These are phyloP conservation scores for Lojkania enalia DNA, from an alignment of 2,329 filamentous ascomycete genomes.

Conservation along the genomic window DNA sequence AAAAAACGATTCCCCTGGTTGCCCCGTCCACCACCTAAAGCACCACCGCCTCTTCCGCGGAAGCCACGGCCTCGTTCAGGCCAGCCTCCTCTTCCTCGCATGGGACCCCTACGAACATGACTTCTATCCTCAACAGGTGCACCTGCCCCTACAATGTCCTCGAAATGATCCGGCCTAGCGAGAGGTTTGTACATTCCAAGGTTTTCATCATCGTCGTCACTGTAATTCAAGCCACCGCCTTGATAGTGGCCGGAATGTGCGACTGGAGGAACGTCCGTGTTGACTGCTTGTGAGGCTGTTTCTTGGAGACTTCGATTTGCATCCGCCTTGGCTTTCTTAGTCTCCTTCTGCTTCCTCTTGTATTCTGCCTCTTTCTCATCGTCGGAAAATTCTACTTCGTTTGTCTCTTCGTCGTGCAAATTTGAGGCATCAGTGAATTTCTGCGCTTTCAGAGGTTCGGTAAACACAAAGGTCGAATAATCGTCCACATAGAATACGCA, in stretches of 20 bases:
- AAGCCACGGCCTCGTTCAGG: constrained; percentile 43
- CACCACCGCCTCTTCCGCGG: constrained; percentile 33
- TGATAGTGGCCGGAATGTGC: constrained; percentile 33
- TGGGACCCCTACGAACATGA: constrained; percentile 41
- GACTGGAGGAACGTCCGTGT: constrained; percentile 12
- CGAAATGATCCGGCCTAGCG: constrained; percentile 51
- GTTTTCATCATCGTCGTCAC: constrained; percentile 48
- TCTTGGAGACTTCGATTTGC: constrained; percentile 28
- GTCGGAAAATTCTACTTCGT: constrained; percentile 94
- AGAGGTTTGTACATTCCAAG: constrained; percentile 53
- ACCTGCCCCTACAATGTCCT: constrained; percentile 48
- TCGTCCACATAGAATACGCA: constrained; percentile 78
- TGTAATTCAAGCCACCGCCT: constrained; percentile 47
- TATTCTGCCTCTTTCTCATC: constrained; percentile 91
- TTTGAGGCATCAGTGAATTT: constrained; percentile 96
- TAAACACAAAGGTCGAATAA: constrained; percentile 84
- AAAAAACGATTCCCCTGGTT: constrained; percentile 10
- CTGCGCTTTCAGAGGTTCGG: constrained; percentile 72
- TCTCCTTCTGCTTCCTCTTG: constrained; percentile 62
- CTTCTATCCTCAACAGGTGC: constrained; percentile 44
- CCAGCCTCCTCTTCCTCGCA: constrained; percentile 36
- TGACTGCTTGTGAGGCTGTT: constrained; percentile 5
- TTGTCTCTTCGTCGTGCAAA: constrained; percentile 88
- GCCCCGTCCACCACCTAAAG: constrained; percentile 1
- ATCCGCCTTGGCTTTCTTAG: constrained; percentile 51